phyloP scores from a whole-genome alignment of 495 filamentous ascomycete species.

The Monascus purpureus region DNA sequence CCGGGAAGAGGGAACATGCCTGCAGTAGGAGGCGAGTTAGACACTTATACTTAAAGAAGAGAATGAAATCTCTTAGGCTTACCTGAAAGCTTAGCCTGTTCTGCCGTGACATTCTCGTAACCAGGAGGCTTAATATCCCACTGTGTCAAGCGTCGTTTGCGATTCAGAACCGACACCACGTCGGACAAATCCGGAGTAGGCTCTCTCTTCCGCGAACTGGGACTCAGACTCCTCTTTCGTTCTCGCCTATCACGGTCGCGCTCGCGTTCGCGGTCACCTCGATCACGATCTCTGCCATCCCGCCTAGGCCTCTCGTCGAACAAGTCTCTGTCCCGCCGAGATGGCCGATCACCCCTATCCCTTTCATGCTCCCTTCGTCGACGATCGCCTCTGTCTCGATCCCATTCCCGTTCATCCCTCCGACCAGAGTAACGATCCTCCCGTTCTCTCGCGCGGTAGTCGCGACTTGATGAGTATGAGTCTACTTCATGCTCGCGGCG shows the following conservation, averaged over 20 bases:
- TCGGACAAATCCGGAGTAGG: constrained; percentile 92
- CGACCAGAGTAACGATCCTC: constrained; percentile 72
- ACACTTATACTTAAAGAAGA: not conserved
- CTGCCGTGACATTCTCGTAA: constrained; percentile 96
- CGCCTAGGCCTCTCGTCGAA: constrained; percentile 51
- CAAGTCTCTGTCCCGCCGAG: constrained; percentile 40
- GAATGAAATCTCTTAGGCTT: no score
- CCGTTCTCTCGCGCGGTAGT: constrained; percentile 79
- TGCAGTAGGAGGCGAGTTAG: constrained; percentile 9
- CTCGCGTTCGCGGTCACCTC: constrained; percentile 14
- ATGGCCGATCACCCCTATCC: constrained; percentile 35
- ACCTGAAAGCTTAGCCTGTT: constrained; percentile 98
- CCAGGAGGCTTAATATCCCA: constrained; percentile 99
- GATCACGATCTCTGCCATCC: constrained; percentile 37
- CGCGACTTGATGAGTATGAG: constrained; percentile 78
- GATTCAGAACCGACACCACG: constrained; percentile 57
- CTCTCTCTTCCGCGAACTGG: constrained; percentile 80
- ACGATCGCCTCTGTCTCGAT: constrained; percentile 51
- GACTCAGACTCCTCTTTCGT: constrained; percentile 62
- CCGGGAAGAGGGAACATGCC: constrained; percentile 97
- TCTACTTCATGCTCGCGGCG: constrained; percentile 63
- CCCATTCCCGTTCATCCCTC: constrained; percentile 52
- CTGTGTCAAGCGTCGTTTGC: constrained; percentile 84
- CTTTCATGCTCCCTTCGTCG: constrained; percentile 45
- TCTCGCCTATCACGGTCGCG: constrained; percentile 34